A percentile compares a stretch with the other conserved stretches of the same genome.
These are phyloP conservation scores for Starmerella roubikii DNA, from an alignment of 805 yeast species.

Conservation along the genomic window DNA sequence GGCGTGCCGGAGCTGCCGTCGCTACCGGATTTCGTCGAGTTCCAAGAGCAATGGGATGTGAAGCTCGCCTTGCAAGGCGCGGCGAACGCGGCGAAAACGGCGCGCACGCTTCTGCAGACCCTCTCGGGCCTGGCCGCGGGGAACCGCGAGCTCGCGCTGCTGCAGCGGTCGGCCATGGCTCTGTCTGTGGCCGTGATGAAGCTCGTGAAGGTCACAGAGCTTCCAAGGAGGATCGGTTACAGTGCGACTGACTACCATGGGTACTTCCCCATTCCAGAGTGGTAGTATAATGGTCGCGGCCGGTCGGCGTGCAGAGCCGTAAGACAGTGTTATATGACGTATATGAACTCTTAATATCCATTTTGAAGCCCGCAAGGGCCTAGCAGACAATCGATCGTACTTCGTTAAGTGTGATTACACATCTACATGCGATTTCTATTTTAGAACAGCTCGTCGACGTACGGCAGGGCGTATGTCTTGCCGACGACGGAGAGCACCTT, in stretches of 20 bases:
- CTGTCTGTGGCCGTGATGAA: slow-evolving; percentile 14
- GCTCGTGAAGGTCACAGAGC: slow-evolving; percentile 6
- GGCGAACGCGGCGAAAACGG: slow-evolving; percentile 15
- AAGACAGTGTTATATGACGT: no score
- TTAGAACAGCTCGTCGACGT: slow-evolving; percentile 69
- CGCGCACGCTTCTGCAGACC: slow-evolving; percentile 11
- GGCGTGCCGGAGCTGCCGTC: slow-evolving; percentile 61
- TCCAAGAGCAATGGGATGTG: slow-evolving; percentile 14
- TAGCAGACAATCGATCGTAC: no score
- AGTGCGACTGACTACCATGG: slow-evolving; percentile 31
- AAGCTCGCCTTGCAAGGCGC: slow-evolving; percentile 20
- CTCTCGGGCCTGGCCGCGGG: slow-evolving; percentile 14
- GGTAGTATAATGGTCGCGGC: no score
- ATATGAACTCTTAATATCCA: no score
- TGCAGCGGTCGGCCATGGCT: slow-evolving; percentile 18
- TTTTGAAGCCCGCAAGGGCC: no score
- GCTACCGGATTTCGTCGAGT: slow-evolving; percentile 26
- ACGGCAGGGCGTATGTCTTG: slow-evolving; percentile 74
- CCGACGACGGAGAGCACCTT: slow-evolving; percentile 86
- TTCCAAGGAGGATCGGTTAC: slow-evolving; percentile 18
- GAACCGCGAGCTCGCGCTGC: slow-evolving; percentile 16
- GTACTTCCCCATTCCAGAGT: slow-evolving; percentile 32
- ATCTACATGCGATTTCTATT: no score
- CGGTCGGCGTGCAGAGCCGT: no score
- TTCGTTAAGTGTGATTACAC: no score